A percentile compares a stretch with the other conserved stretches of the same genome.
Conservation (phyloP, 352 stramenopile species). For the Phytophthora uliginosa region DNA sequence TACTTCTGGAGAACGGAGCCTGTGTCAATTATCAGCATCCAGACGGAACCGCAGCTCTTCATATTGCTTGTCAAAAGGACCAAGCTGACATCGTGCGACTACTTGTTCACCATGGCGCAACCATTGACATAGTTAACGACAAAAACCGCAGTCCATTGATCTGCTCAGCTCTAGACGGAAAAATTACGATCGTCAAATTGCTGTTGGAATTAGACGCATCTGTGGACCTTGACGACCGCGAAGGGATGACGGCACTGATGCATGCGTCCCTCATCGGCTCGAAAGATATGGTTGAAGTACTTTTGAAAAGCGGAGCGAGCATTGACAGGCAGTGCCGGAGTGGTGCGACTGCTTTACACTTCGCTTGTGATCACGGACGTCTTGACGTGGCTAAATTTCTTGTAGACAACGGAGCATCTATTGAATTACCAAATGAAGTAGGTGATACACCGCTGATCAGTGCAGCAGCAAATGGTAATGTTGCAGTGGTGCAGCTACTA, state of each 20-base stretch:
- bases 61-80: background rate
- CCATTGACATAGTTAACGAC: background rate
- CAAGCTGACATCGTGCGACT: background rate
- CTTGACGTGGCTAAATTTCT: background rate
- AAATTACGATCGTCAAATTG: background rate
- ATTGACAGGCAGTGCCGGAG: background rate
- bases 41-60: background rate
- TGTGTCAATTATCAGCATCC: background rate
- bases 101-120: background rate
- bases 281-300: background rate
- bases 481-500: background rate
- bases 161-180: background rate
- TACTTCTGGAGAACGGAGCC: background rate
- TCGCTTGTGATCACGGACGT: background rate
- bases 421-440: background rate
- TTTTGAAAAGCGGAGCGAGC: slow-evolving; percentile 1
- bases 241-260: background rate
- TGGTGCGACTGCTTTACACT: background rate
- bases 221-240: background rate
- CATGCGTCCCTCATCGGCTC: background rate
- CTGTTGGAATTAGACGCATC: background rate
- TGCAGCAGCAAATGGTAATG: background rate
- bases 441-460: background rate
- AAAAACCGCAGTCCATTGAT: background rate
- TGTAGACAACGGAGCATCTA: background rate